Conservation (phyloP, 106 monocot genomes). For the Apostasia shenzhenica region DNA sequence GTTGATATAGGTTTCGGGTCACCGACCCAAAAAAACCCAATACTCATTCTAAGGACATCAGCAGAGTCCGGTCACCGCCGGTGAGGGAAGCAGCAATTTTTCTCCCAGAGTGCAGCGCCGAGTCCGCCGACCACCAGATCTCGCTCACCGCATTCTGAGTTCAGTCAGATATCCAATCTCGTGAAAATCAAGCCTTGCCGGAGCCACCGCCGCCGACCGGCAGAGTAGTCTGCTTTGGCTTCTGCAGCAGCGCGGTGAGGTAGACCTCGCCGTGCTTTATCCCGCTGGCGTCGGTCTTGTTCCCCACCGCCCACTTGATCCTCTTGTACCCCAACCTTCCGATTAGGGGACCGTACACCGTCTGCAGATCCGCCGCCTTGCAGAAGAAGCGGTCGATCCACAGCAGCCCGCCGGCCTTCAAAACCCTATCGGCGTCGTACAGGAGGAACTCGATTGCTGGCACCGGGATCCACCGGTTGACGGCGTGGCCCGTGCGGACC, state of each 20-base stretch:
- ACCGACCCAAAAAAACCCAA: no score
- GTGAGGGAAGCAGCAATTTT: neutral
- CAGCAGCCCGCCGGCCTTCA: constrained; percentile 59
- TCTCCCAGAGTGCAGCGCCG: no score
- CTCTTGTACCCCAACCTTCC: constrained; percentile 54
- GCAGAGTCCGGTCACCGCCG: neutral
- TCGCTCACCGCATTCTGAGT: neutral
- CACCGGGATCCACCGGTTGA: constrained; percentile 92
- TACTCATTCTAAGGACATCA: no score
- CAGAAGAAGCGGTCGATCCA: constrained; percentile 98
- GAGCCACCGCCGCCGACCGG: neutral
- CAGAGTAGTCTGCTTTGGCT: constrained; percentile 21
- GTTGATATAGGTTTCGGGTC: no score
- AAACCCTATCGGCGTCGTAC: constrained; percentile 75
- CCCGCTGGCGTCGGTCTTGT: constrained; percentile 55
- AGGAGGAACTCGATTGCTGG: constrained; percentile 67
- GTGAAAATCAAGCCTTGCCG: neutral
- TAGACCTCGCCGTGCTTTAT: constrained; percentile 64
- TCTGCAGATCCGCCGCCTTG: constrained; percentile 28
- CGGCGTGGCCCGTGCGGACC: constrained; percentile 81
- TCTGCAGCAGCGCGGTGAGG: constrained; percentile 88
- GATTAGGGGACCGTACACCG: constrained; percentile 43
- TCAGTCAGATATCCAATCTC: neutral
- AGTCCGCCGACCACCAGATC: no score
- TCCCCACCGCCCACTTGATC: constrained; percentile 81